These are phyloP conservation scores for Globisporangium abappressorium DNA, from an alignment of 352 stramenopile species.

Conservation along the genomic window DNA sequence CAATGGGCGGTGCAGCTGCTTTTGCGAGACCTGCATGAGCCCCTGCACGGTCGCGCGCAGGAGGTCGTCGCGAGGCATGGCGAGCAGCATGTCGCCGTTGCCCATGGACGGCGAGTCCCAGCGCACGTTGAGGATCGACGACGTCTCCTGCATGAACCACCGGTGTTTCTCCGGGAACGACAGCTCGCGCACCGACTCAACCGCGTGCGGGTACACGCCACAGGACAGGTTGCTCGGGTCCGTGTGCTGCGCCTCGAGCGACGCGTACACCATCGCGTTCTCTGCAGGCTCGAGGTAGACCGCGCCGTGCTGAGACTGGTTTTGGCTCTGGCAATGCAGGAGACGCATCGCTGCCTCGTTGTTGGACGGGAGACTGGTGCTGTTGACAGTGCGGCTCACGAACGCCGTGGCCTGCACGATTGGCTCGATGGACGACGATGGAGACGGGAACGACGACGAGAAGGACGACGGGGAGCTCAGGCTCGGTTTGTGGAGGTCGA, in stretches of 20 bases:
- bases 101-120: slow-evolving; percentile 27
- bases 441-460: slow-evolving; percentile 7
- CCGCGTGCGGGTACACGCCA: slow-evolving; percentile 25
- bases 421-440: slow-evolving; percentile 14
- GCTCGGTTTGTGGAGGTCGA: slow-evolving; percentile 11
- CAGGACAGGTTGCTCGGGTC: slow-evolving; percentile 16
- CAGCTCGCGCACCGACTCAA: slow-evolving; percentile 34
- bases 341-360: slow-evolving; percentile 4
- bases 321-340: background rate
- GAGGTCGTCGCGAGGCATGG: slow-evolving; percentile 36
- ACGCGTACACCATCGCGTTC: slow-evolving; percentile 31
- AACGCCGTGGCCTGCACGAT: slow-evolving; percentile 39
- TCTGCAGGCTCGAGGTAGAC: slow-evolving; percentile 27
- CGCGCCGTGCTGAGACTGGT: slow-evolving; percentile 21
- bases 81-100: slow-evolving; percentile 24
- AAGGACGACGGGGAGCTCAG: slow-evolving; percentile 11
- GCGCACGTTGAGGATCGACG: slow-evolving; percentile 34
- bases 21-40: slow-evolving; percentile 31
- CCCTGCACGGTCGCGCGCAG: slow-evolving; percentile 28
- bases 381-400: slow-evolving; percentile 26
- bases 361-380: background rate
- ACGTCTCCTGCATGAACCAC: slow-evolving; percentile 56
- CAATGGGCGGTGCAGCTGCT: slow-evolving; percentile 35
- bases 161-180: slow-evolving; percentile 54
- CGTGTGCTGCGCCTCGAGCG: slow-evolving; percentile 16